These are phyloP conservation scores for Trichoderma brevicompactum DNA, from an alignment of 2,329 filamentous ascomycete species.

Conservation along the genomic window DNA sequence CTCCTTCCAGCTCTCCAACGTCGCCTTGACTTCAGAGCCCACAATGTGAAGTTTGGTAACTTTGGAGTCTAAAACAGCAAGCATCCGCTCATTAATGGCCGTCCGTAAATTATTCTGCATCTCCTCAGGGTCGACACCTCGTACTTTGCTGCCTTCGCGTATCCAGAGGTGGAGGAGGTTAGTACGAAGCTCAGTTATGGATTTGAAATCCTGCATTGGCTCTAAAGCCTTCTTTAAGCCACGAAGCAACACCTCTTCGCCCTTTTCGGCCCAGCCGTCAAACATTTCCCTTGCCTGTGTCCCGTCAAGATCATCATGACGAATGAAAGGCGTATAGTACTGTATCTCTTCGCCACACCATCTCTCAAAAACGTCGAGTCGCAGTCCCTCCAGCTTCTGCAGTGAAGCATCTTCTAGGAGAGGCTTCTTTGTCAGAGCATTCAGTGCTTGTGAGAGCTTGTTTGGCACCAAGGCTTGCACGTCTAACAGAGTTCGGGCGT, in stretches of 20 bases:
- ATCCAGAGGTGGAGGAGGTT: slow-evolving; percentile 77
- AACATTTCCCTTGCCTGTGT: slow-evolving; percentile 64
- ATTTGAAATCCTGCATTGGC: slow-evolving; percentile 66
- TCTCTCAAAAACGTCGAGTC: slow-evolving; percentile 74
- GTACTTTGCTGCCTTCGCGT: slow-evolving; percentile 64
- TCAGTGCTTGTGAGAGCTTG: slow-evolving; percentile 70
- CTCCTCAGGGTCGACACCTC: slow-evolving; percentile 68
- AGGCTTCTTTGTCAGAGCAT: slow-evolving; percentile 68
- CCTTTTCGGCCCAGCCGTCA: slow-evolving; percentile 65
- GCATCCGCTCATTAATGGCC: slow-evolving; percentile 70
- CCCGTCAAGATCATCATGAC: slow-evolving; percentile 74
- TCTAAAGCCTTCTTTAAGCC: slow-evolving; percentile 65
- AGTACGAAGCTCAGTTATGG: slow-evolving; percentile 71
- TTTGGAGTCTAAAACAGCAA: slow-evolving; percentile 65
- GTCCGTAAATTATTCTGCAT: slow-evolving; percentile 71
- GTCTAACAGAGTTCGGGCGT: slow-evolving; percentile 75
- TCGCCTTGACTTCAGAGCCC: slow-evolving; percentile 64
- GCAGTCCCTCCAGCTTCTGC: slow-evolving; percentile 67
- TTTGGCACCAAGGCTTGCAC: slow-evolving; percentile 77
- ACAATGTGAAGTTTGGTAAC: slow-evolving; percentile 68
- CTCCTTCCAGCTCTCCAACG: slow-evolving; percentile 63
- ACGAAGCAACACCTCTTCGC: slow-evolving; percentile 62
- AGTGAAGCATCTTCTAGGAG: slow-evolving; percentile 75
- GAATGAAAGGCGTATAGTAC: slow-evolving; percentile 85
- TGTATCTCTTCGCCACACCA: slow-evolving; percentile 85